A percentile compares a stretch with the other conserved stretches of the same genome.
phyloP scores from a whole-genome alignment of 129 eudicot genomes.

The Ambrosia trifida region DNA sequence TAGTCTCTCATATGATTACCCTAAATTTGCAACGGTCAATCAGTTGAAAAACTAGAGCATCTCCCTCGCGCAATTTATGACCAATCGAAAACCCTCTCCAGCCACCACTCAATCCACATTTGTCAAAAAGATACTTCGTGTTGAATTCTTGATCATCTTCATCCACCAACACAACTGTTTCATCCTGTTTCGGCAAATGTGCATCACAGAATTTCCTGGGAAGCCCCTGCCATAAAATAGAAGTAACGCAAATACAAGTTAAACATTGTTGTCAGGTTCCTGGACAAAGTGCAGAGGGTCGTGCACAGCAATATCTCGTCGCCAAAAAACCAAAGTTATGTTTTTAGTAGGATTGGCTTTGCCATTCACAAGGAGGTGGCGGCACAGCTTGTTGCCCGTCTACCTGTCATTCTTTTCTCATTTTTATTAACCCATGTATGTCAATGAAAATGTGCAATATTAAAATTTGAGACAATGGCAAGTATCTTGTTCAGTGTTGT shows the following conservation, averaged over 20 bases:
- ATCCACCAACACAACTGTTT: constrained; percentile 45
- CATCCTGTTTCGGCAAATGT: constrained; percentile 50
- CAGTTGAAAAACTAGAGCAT: constrained; percentile 52
- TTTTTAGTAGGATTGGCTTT: too few species aligned
- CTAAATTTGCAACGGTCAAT: constrained; percentile 38
- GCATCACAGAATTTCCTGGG: constrained; percentile 42
- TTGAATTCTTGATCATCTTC: constrained; percentile 37
- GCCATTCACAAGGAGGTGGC: too few species aligned
- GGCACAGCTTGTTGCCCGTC: too few species aligned
- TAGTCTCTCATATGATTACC: constrained; percentile 26
- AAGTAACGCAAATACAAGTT: neutral
- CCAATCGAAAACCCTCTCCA: constrained; percentile 64
- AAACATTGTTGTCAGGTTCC: too few species aligned
- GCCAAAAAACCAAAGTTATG: too few species aligned
- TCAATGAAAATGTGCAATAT: too few species aligned
- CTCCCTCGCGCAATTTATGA: constrained; percentile 50
- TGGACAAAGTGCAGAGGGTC: too few species aligned
- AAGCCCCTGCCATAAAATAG: constrained; percentile 36
- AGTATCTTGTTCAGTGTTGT: too few species aligned
- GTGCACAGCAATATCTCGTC: too few species aligned
- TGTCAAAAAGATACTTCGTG: constrained; percentile 44
- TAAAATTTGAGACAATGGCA: too few species aligned
- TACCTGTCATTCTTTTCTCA: too few species aligned
- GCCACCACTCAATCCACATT: constrained; percentile 56
- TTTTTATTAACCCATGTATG: too few species aligned